Base-by-base conservation (phyloP, 805 yeast species). In the Myxozyma mucilagina region DNA sequence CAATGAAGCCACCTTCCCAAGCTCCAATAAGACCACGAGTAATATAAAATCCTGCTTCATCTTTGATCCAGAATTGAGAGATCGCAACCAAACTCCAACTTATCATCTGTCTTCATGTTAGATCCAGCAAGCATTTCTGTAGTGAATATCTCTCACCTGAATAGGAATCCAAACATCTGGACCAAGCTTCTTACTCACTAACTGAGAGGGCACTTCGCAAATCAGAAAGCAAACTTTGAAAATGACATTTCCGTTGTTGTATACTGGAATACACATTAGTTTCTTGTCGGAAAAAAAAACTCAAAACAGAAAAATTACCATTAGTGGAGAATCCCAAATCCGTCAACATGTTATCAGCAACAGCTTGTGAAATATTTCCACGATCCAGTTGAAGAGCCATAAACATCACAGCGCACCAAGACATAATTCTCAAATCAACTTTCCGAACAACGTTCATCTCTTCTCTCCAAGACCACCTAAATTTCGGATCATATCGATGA, bases 171-270 rank as follows among this genome's bases (percentile, higher is more conserved):
- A 84, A 31, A 76, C 67, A 67, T 85, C 89, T 3, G 87, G 82
- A 13, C 90, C 90, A 39, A 86, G 55, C 56, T 77, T 78, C 71
- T 86, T 85, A n/a, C 87, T 81, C 36, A 86, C 75, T 64, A 86
- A 75, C 68, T 86, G 89, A 1, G 88, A 84, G 0, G 90, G 90
- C 11, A 86, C 71, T 70, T 86, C 90, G 16, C 87, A 82, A 24
- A 74, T 67, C 54, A 85, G 70, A 68, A 86, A 86, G 49, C 81
- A 75, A 6, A 83, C 75, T 61, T 78, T 74, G 67, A 80, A 80
- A 44, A 86, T 76, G 3, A 87, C 83, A 61, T 77, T 62, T 14
- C 66, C 66, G 43, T 67, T 64, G 16, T 67, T 65, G 47, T 59
- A 50, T 2, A 49, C 53, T 49, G 38, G 45, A 13, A 41, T 13